Evolutionary conservation across 257 asterid genomes (phyloP).

Genomic region (Cynanchum wilfordii): DNA sequence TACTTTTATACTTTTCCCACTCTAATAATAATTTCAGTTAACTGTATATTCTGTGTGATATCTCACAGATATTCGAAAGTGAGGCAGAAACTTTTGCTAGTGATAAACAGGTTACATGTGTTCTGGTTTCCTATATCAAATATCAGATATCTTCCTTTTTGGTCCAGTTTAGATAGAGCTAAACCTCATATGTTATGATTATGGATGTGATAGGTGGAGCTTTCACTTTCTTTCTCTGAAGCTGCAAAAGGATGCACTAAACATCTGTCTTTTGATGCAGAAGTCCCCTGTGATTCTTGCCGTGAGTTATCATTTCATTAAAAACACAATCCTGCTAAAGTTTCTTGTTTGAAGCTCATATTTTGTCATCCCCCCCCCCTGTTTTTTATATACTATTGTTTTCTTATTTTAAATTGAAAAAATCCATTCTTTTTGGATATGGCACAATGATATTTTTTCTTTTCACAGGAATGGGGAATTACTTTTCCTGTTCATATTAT

Average conservation of each 20-base stretch:
- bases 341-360: neutral
- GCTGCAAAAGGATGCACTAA: slow-evolving; percentile 87
- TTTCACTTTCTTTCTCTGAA: slow-evolving; percentile 76
- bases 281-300: slow-evolving; percentile 84
- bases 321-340: neutral
- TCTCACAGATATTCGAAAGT: slow-evolving; percentile 69
- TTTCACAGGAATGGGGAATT: neutral
- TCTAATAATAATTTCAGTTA: slow-evolving; percentile 12
- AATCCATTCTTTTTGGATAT: neutral
- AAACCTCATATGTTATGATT: neutral
- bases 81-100: slow-evolving; percentile 42
- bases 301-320: slow-evolving; percentile 41
- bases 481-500: neutral
- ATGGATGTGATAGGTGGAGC: slow-evolving; percentile 54
- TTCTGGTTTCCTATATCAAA: neutral
- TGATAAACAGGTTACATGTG: slow-evolving; percentile 57
- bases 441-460: neutral
- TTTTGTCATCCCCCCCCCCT: too few relatives aligned
- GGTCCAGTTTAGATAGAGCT: slow-evolving; percentile 10
- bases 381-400: neutral
- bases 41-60: slow-evolving; percentile 14
- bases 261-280: slow-evolving; percentile 72
- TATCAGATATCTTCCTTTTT: slow-evolving; percentile 7
- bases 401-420: neutral
- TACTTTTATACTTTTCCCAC: neutral